These are phyloP conservation scores for Coemansia sp. DNA, from an alignment of 192 early-diverging fungal genomes.

Conservation along the genomic window DNA sequence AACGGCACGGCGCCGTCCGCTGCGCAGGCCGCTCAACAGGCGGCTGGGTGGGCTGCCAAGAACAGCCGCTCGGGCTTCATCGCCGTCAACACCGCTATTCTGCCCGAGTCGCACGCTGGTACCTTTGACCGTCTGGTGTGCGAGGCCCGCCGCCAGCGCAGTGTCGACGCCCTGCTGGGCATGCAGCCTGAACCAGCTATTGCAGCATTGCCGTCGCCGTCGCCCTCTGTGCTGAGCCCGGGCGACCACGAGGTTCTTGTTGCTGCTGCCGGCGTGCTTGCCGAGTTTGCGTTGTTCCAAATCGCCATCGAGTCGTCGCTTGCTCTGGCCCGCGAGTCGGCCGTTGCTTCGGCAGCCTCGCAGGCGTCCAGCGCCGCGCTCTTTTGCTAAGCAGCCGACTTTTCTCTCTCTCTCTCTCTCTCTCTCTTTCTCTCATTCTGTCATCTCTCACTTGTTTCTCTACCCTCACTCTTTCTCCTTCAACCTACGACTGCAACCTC, in stretches of 20 bases:
- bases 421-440: not conserved
- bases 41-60: conserved; percentile 33
- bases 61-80: conserved; percentile 34
- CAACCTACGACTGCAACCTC: not conserved
- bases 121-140: conserved; percentile 12
- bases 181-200: not conserved
- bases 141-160: conserved; percentile 26
- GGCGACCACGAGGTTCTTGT: no score
- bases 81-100: conserved; percentile 32
- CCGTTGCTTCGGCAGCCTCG: not conserved
- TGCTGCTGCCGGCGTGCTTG: conserved; percentile 8
- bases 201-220: not conserved
- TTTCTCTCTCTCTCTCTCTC: no score
- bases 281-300: conserved; percentile 27
- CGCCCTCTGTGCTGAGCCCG: no score
- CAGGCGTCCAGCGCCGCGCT: not conserved
- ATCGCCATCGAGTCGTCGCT: conserved; percentile 37
- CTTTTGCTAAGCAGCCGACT: not conserved
- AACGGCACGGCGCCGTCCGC: not conserved
- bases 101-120: conserved; percentile 13
- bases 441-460: not conserved
- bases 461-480: not conserved
- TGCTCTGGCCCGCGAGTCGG: conserved; percentile 2
- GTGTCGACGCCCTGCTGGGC: conserved; percentile 33
- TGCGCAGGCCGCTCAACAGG: not conserved